Percentiles rank a stretch among this genome's conserved stretches.
phyloP scores from a whole-genome alignment of 148 eudicot genomes.

The Fagopyrum homotropicum region DNA sequence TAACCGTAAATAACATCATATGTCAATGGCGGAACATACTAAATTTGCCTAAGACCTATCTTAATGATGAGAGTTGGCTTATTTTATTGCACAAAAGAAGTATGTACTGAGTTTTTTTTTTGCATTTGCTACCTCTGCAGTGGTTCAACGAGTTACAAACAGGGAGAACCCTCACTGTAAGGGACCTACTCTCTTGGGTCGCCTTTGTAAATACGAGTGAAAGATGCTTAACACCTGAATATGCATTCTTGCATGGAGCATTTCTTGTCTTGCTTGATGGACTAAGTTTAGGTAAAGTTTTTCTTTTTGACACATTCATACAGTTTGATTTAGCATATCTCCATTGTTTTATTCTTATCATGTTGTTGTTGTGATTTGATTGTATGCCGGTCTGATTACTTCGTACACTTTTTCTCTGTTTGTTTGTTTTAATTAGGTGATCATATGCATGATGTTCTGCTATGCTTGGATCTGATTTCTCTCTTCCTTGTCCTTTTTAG shows the following conservation, averaged over 20 bases:
- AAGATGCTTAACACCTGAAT: conserved; percentile 44
- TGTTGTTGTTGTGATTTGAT: not conserved
- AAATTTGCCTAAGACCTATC: not conserved
- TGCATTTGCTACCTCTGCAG: conserved; percentile 27
- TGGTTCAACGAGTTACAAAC: conserved; percentile 87
- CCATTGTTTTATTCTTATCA: not conserved
- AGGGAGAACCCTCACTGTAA: conserved; percentile 82
- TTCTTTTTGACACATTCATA: not conserved
- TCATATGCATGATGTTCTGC: not conserved
- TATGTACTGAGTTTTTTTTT: not conserved
- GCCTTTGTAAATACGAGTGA: conserved; percentile 54
- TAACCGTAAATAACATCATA: not conserved
- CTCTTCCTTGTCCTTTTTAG: conserved; percentile 25
- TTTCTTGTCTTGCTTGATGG: conserved; percentile 96
- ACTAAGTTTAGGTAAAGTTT: conserved; percentile 62
- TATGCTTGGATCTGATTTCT: not conserved
- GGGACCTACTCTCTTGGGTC: conserved; percentile 96
- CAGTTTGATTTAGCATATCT: not conserved
- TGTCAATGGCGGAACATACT: not conserved
- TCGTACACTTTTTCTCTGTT: not conserved
- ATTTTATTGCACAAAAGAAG: not conserved
- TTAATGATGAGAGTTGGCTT: not conserved
- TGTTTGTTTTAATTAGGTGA: not conserved
- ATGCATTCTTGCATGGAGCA: conserved; percentile 77
- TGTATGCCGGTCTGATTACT: not conserved